These are phyloP conservation scores for Acer saccharum DNA, from an alignment of 345 rosid genomes.

Conservation along the genomic window DNA sequence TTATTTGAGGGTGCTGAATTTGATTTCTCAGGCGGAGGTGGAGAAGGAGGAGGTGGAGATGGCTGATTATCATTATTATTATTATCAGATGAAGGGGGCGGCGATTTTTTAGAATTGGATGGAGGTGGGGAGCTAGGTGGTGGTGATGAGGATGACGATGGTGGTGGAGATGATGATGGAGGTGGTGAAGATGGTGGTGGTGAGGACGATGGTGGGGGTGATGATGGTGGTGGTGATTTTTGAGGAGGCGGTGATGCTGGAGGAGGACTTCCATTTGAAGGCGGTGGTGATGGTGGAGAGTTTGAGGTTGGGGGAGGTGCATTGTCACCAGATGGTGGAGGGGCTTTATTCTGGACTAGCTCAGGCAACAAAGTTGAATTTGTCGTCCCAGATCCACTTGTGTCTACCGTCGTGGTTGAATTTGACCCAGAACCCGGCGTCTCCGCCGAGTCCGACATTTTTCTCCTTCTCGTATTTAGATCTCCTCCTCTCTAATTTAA, in stretches of 20 bases:
- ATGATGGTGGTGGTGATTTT: constrained; percentile 17
- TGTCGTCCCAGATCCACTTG: constrained; percentile 17
- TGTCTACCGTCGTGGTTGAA: neutral
- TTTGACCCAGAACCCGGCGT: constrained; percentile 39
- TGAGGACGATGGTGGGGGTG: neutral
- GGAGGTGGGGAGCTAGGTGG: constrained; percentile 29
- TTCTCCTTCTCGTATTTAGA: neutral
- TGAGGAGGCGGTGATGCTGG: constrained; percentile 23
- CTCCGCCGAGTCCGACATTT: constrained; percentile 49
- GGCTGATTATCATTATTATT: constrained; percentile 13
- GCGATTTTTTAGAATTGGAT: constrained; percentile 14
- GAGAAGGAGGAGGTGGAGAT: constrained; percentile 21
- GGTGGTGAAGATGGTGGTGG: constrained; percentile 16
- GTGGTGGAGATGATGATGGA: constrained; percentile 5
- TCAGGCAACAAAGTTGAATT: constrained; percentile 30
- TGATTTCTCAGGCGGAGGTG: constrained; percentile 6
- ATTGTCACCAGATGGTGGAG: constrained; percentile 18
- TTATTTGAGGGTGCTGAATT: constrained; percentile 18
- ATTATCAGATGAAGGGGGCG: constrained; percentile 20
- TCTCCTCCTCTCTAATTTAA: neutral
- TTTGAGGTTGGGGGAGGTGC: constrained; percentile 21
- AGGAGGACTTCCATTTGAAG: neutral
- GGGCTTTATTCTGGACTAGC: neutral
- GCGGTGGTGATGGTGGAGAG: constrained; percentile 17
- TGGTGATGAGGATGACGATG: neutral